Percentiles rank a stretch among this genome's conserved stretches.
These are phyloP conservation scores for Logfia minima DNA, from an alignment of 129 eudicot genomes.

Conservation along the genomic window DNA sequence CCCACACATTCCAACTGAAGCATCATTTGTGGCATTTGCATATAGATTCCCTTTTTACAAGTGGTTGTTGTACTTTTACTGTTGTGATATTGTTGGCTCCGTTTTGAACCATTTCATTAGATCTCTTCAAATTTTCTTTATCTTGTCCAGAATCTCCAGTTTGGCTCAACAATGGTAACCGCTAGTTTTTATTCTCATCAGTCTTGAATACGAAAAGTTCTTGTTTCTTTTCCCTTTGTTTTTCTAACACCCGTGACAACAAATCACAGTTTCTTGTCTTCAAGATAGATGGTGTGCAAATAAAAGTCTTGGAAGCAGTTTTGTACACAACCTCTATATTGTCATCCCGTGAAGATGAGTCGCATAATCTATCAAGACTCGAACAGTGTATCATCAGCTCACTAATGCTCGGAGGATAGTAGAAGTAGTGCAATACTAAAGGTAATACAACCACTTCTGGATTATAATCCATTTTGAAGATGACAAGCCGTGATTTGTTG, in stretches of 20 bases:
- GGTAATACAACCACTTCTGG: too few species aligned
- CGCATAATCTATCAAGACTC: too few species aligned
- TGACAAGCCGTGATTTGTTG: too few species aligned
- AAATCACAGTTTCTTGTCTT: conserved; percentile 73
- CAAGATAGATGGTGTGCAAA: conserved; percentile 67
- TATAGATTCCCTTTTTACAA: conserved; percentile 32
- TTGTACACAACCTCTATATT: conserved; percentile 15
- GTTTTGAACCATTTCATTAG: too few species aligned
- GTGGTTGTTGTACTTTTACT: conserved; percentile 24
- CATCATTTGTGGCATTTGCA: conserved; percentile 32
- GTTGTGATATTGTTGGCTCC: conserved; percentile 16
- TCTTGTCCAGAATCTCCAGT: conserved; percentile 18
- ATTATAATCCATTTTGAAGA: too few species aligned
- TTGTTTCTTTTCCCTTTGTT: conserved; percentile 16
- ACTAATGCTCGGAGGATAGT: too few species aligned
- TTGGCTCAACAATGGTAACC: too few species aligned
- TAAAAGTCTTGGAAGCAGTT: conserved; percentile 74
- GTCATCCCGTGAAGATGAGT: too few species aligned
- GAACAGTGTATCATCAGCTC: too few species aligned
- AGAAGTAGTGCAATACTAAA: too few species aligned
- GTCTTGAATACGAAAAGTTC: too few species aligned
- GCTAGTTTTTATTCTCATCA: too few species aligned
- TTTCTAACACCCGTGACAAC: conserved; percentile 73
- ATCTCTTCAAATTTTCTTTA: conserved; percentile 52
- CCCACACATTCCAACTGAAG: conserved; percentile 50